Percentiles rank a stretch among this genome's conserved stretches.
Evolutionary conservation across 2,329 filamentous ascomycete genomes (phyloP).

Genomic region (Herpomyces periplanetae): DNA sequence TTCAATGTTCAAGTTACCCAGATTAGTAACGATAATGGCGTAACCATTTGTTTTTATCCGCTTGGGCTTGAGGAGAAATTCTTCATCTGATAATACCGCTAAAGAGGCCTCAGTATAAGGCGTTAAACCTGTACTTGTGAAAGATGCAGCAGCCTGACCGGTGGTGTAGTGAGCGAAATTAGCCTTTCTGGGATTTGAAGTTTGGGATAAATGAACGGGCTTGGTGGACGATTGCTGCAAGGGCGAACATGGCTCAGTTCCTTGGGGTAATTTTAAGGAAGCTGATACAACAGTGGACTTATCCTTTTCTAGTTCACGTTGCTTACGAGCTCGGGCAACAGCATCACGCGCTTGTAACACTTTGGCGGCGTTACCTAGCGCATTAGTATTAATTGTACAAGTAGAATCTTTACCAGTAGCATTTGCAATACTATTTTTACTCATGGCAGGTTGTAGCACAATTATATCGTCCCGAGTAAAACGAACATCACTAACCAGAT

Average conservation of each 20-base stretch:
- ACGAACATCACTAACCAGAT: constrained; percentile 49
- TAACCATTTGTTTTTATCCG: constrained; percentile 69
- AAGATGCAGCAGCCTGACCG: constrained; percentile 58
- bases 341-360: constrained; percentile 67
- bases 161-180: constrained; percentile 74
- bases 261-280: too few species aligned
- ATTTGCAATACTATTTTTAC: constrained; percentile 24
- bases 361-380: constrained; percentile 39
- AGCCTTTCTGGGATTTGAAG: too few species aligned
- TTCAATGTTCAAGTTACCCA: constrained; percentile 54
- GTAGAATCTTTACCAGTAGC: constrained; percentile 12
- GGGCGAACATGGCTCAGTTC: too few species aligned
- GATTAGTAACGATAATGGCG: constrained; percentile 47
- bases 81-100: constrained; percentile 57
- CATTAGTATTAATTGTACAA: constrained; percentile 32
- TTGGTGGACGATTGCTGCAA: too few species aligned
- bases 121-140: constrained; percentile 73
- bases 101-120: constrained; percentile 60
- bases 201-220: too few species aligned
- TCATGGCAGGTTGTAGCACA: constrained; percentile 66
- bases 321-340: constrained; percentile 51
- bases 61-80: constrained; percentile 75
- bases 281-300: too few species aligned
- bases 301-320: constrained; percentile 13
- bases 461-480: constrained; percentile 77